These are phyloP conservation scores for Rhodofomes roseus DNA, from an alignment of 1,284 basidiomycete genomes.

Conservation along the genomic window DNA sequence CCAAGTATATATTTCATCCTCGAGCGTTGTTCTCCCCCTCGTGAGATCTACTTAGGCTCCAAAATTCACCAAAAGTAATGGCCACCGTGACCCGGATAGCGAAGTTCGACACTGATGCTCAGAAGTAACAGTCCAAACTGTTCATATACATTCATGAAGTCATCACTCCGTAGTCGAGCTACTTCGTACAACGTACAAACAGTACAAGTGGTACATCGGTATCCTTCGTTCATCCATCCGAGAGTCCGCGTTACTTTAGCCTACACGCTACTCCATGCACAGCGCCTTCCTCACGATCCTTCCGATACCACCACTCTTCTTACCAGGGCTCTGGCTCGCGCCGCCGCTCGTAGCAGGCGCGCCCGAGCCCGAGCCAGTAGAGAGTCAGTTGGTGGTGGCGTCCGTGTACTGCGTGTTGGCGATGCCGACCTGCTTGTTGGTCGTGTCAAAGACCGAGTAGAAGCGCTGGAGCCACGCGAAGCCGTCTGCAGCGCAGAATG, in stretches of 20 bases:
- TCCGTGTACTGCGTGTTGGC: constrained; percentile 42
- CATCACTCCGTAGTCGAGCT: not conserved
- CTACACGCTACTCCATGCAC: not conserved
- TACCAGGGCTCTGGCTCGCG: not conserved
- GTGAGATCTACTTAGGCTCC: too few species aligned
- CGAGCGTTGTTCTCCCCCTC: too few species aligned
- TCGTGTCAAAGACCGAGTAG: constrained; percentile 64
- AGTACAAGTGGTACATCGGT: not conserved
- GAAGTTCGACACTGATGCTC: too few species aligned
- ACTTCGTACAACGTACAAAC: not conserved
- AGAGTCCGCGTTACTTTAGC: not conserved
- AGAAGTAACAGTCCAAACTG: not conserved
- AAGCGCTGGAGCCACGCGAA: constrained; percentile 50
- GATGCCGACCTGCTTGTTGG: constrained; percentile 44
- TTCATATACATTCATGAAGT: not conserved
- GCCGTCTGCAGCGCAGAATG: constrained; percentile 23
- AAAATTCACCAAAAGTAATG: too few species aligned
- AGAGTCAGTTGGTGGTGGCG: constrained; percentile 37
- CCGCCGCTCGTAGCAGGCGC: not conserved
- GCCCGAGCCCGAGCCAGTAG: constrained; percentile 1
- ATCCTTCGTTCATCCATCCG: not conserved
- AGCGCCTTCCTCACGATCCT: not conserved
- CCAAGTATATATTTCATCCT: too few species aligned
- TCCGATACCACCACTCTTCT: not conserved
- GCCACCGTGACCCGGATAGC: too few species aligned